A percentile compares a stretch with the other conserved stretches of the same genome.
Evolutionary conservation across 176 grass and related monocot species (phyloP).

Genomic region (Oryza punctata): DNA sequence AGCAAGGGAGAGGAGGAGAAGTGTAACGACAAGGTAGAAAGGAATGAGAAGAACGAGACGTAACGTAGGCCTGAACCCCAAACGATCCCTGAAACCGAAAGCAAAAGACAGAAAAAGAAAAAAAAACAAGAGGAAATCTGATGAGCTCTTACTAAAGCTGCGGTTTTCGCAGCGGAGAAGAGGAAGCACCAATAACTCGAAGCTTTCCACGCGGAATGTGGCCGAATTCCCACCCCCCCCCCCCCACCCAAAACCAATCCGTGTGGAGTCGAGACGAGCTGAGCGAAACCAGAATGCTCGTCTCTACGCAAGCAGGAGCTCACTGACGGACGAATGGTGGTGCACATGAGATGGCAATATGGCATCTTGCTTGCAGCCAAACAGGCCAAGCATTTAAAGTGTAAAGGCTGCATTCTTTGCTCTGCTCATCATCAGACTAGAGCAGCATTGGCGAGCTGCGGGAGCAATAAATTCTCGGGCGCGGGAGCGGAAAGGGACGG

Average conservation of each 20-base stretch:
- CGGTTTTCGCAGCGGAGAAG: background rate
- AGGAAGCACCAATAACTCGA: conserved; percentile 41
- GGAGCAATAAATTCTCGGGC: conserved; percentile 60
- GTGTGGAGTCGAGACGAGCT: conserved; percentile 19
- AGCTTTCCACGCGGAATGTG: conserved; percentile 37
- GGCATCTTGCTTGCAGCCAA: conserved; percentile 40
- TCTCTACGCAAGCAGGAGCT: conserved; percentile 13
- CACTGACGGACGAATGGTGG: background rate
- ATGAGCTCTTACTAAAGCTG: conserved; percentile 19
- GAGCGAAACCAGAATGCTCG: background rate
- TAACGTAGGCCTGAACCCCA: background rate
- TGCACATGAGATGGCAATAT: background rate
- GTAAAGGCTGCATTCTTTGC: conserved; percentile 33
- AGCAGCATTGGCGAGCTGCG: conserved; percentile 4
- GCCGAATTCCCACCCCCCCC: background rate
- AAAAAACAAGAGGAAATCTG: background rate
- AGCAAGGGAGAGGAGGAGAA: background rate
- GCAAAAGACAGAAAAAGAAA: conserved; percentile 13
- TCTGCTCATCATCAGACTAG: conserved; percentile 9
- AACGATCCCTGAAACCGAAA: conserved; percentile 23
- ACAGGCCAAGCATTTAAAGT: conserved; percentile 38
- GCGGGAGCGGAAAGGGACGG: conserved; percentile 57
- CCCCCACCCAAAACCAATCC: background rate
- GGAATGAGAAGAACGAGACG: conserved; percentile 13
- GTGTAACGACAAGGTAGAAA: conserved; percentile 27